Evolutionary conservation across 108 stramenopile genomes (phyloP).

Genomic region (Craspedostauros australis): DNA sequence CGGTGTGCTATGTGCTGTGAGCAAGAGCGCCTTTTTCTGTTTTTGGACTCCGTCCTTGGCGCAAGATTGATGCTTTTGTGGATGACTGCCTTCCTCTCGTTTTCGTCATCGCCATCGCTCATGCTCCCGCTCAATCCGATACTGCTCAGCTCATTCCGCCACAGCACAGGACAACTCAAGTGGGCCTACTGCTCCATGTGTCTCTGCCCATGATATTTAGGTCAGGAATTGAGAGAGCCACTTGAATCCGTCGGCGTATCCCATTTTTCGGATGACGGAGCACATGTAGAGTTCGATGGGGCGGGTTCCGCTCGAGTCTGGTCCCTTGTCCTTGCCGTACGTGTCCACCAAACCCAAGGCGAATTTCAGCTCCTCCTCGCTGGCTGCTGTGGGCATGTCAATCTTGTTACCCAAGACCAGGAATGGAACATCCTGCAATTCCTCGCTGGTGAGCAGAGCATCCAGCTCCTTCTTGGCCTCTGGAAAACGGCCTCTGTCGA

Average conservation of each 20-base stretch:
- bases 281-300: conserved; percentile 99
- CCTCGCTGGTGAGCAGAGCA: conserved; percentile 86
- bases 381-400: conserved; percentile 91
- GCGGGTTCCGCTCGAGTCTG: conserved; percentile 76
- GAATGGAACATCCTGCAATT: conserved; percentile 94
- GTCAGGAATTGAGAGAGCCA: conserved; percentile 96
- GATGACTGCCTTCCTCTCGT: too few species aligned
- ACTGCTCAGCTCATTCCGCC: too few species aligned
- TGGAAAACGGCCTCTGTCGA: conserved; percentile 93
- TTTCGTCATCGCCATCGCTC: too few species aligned
- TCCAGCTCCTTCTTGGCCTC: conserved; percentile 99
- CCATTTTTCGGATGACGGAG: conserved; percentile 97
- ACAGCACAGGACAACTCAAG: too few species aligned
- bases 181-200: too few species aligned
- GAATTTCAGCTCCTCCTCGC: conserved; percentile 96
- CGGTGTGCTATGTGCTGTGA: too few species aligned
- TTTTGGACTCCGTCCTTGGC: too few species aligned
- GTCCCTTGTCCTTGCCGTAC: conserved; percentile 95
- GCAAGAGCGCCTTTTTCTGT: too few species aligned
- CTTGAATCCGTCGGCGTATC: conserved; percentile 97
- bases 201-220: too few species aligned
- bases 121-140: too few species aligned
- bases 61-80: too few species aligned
- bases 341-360: conserved; percentile 95
- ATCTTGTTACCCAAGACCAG: conserved; percentile 99